phyloP scores from a whole-genome alignment of 257 asterid species.

The Solanum tarapatanum region DNA sequence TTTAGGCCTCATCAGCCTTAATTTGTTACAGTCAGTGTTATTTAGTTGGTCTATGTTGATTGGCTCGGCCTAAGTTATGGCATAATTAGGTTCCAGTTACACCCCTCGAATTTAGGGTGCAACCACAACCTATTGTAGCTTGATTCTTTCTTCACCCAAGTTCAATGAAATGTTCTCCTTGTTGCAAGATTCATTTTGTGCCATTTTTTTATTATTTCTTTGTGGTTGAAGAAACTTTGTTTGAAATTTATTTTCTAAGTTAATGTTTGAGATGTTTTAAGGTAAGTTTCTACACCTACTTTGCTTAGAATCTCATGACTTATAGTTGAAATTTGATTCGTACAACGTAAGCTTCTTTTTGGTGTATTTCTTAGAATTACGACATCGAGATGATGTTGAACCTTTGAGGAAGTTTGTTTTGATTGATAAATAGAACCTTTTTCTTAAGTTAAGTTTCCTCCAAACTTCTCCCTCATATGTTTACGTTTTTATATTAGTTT shows the following conservation, averaged over 20 bases:
- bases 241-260: too few species aligned
- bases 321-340: neutral
- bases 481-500: too few species aligned
- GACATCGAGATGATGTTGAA: neutral
- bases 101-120: neutral
- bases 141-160: neutral
- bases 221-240: neutral
- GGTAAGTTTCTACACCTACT: neutral
- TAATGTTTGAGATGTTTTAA: neutral
- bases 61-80: neutral
- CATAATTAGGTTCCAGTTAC: neutral
- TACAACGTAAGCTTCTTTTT: neutral
- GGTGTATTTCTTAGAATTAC: neutral
- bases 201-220: neutral
- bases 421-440: neutral
- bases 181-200: neutral
- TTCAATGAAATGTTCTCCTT: neutral
- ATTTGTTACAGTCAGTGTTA: too few species aligned
- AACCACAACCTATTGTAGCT: neutral
- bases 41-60: neutral
- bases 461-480: neutral
- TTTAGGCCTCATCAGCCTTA: neutral
- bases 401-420: neutral
- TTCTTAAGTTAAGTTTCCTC: too few species aligned
- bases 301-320: neutral